Conservation (phyloP, 2,329 filamentous ascomycete genomes). For the Fusarium fracticaudum region DNA sequence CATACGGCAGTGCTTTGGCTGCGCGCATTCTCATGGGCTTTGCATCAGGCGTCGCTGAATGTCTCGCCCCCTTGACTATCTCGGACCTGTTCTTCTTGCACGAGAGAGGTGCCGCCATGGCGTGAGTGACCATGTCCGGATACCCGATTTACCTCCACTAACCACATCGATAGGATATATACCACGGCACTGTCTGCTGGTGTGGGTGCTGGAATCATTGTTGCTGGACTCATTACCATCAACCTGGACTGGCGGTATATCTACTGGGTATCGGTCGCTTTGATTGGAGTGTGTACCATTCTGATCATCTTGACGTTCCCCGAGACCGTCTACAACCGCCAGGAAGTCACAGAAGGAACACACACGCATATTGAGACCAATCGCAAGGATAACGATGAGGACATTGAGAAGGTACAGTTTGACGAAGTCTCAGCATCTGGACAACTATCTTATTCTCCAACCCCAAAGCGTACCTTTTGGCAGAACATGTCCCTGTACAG, state of each 20-base stretch:
- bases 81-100: neutral
- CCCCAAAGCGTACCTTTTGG: neutral
- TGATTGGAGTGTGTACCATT: slow-evolving; percentile 59
- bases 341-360: neutral
- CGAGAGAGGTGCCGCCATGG: slow-evolving; percentile 61
- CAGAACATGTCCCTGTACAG: slow-evolving; percentile 53
- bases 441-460: neutral
- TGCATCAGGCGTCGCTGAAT: slow-evolving; percentile 58
- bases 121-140: neutral
- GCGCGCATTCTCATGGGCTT: slow-evolving; percentile 63
- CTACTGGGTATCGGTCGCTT: slow-evolving; percentile 60
- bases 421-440: neutral
- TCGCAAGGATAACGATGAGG: neutral
- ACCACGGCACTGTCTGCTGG: slow-evolving; percentile 55
- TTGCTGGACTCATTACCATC: slow-evolving; percentile 60
- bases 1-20: slow-evolving; percentile 54
- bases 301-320: slow-evolving; percentile 64
- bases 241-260: slow-evolving; percentile 60
- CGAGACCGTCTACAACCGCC: slow-evolving; percentile 49
- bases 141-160: fast-evolving
- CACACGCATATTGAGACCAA: neutral
- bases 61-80: neutral
- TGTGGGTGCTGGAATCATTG: slow-evolving; percentile 54
- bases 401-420: neutral
- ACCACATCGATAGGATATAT: slow-evolving; percentile 41